Base-by-base conservation (phyloP, 1,284 basidiomycete genomes). In the Exobasidium cylindrosporum region DNA sequence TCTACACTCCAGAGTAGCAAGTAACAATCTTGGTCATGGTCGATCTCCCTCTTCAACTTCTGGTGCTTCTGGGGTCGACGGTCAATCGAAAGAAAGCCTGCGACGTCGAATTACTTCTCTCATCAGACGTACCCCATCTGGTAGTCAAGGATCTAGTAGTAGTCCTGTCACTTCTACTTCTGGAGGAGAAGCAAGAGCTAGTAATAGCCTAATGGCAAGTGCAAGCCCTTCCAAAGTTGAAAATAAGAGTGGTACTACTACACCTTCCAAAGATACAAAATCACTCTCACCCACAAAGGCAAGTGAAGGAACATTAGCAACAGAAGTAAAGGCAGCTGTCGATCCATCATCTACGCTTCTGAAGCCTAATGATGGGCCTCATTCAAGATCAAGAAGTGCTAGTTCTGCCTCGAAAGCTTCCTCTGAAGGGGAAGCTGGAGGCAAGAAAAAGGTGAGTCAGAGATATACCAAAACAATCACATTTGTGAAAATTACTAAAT, bases 71-170 rank as follows among this genome's bases (percentile, higher is more conserved):
- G 26, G 26, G 2, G 54, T 31, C 54, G 46, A 32, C 17, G 50
- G 35, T 40, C 35, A 40, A 40, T 40, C 35, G 17, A 40, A 17
- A 40, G 35, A 40, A 17, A 40, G 35, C 35, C 35, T 57, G 13
- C 56, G 56, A 43, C 31, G 35, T 31, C 7, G 56, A 14, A 52
- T 57, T 6, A 47, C 56, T 50, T 57, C 56, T 29, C 40, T 57
- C 13, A 57, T 57, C 14, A 10, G 43, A 7, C 56, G 56, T 2
- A 21, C 56, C 21, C 23, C 40, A 2, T 52, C 35, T 7, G 13
- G n/a, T 14, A n/a, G 14, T 21, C 26, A n/a, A 10, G 6, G 10
- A 40, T 40, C 35, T 17, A 10, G 10, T 7, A 17, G 35, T 40
- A 40, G 35, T 40, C 35, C 35, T 10, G 17, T 17, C 10, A 40